Evolutionary conservation across 2,329 filamentous ascomycete species (phyloP).

Genomic region (Cercospora sojina): DNA sequence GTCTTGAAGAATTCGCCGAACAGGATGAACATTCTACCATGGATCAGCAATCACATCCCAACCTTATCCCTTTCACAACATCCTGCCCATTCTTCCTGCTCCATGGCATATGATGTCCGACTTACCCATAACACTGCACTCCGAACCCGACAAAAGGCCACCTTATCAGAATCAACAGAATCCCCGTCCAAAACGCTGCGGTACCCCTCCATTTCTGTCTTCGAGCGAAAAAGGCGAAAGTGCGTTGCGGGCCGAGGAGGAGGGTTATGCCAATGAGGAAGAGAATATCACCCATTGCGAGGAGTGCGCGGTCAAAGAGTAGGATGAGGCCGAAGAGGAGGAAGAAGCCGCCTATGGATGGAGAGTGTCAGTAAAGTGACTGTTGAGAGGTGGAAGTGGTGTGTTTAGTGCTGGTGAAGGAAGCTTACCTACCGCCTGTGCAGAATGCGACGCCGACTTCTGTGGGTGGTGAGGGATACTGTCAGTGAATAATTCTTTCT

Average conservation of each 20-base stretch:
- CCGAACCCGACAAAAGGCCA: slow-evolving; percentile 92
- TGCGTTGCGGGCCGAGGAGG: slow-evolving; percentile 91
- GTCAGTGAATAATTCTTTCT: neutral
- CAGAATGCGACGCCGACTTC: slow-evolving; percentile 98
- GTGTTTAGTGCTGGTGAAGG: neutral
- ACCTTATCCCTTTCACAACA: too few species aligned
- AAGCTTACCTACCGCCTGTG: slow-evolving; percentile 76
- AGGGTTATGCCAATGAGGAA: slow-evolving; percentile 95
- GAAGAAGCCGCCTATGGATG: slow-evolving; percentile 82
- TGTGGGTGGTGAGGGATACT: slow-evolving; percentile 43
- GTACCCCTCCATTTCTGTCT: slow-evolving; percentile 91
- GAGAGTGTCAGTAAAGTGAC: slow-evolving; percentile 20
- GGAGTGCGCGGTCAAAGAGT: slow-evolving; percentile 97
- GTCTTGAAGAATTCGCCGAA: slow-evolving; percentile 97
- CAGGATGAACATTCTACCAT: slow-evolving; percentile 79
- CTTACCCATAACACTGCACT: slow-evolving; percentile 61
- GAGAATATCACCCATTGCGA: slow-evolving; percentile 99
- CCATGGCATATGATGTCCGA: neutral
- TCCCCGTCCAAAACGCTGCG: slow-evolving; percentile 78
- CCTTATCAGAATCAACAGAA: slow-evolving; percentile 78
- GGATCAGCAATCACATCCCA: neutral
- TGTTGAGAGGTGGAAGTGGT: neutral
- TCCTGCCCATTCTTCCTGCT: too few species aligned
- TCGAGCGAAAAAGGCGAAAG: slow-evolving; percentile 88
- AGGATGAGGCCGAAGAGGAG: slow-evolving; percentile 89